These are phyloP conservation scores for Plasmopara halstedii DNA, from an alignment of 352 stramenopile genomes.

Conservation along the genomic window DNA sequence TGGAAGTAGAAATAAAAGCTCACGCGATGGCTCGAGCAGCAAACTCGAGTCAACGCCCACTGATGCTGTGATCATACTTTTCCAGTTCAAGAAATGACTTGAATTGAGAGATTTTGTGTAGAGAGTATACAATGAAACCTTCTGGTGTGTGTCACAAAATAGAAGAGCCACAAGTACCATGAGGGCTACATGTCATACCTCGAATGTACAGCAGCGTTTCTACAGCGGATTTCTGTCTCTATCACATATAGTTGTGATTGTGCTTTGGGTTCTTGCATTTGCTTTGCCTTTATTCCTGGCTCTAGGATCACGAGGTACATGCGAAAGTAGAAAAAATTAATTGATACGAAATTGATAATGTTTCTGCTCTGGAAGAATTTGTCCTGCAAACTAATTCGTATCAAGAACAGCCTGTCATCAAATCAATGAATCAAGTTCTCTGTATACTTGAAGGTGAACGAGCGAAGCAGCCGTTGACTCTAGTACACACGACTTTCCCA, in stretches of 20 bases:
- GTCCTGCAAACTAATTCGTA: slow-evolving; percentile 53
- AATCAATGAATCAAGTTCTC: slow-evolving; percentile 54
- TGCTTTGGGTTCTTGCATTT: slow-evolving; percentile 30
- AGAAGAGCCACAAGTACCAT: too few species aligned
- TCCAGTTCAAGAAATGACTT: not conserved
- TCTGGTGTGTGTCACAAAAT: too few species aligned
- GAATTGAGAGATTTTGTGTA: not conserved
- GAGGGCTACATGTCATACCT: slow-evolving; percentile 38
- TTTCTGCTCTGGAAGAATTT: slow-evolving; percentile 31
- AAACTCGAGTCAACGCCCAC: slow-evolving; percentile 67
- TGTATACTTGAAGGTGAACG: slow-evolving; percentile 48
- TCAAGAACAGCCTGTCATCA: slow-evolving; percentile 48
- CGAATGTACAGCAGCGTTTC: slow-evolving; percentile 50
- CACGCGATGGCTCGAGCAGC: slow-evolving; percentile 55
- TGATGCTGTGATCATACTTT: slow-evolving; percentile 58
- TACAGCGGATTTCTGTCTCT: slow-evolving; percentile 45
- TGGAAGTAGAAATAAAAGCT: slow-evolving; percentile 37
- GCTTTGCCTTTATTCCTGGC: slow-evolving; percentile 52
- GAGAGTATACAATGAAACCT: too few species aligned
- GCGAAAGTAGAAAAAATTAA: slow-evolving; percentile 2
- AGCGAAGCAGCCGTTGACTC: too few species aligned
- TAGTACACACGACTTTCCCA: too few species aligned
- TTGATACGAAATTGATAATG: slow-evolving; percentile 5
- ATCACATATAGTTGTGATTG: slow-evolving; percentile 37
- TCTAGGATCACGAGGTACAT: slow-evolving; percentile 39